These are phyloP conservation scores for Lactarius hengduanensis DNA, from an alignment of 768 basidiomycete genomes.

Conservation along the genomic window DNA sequence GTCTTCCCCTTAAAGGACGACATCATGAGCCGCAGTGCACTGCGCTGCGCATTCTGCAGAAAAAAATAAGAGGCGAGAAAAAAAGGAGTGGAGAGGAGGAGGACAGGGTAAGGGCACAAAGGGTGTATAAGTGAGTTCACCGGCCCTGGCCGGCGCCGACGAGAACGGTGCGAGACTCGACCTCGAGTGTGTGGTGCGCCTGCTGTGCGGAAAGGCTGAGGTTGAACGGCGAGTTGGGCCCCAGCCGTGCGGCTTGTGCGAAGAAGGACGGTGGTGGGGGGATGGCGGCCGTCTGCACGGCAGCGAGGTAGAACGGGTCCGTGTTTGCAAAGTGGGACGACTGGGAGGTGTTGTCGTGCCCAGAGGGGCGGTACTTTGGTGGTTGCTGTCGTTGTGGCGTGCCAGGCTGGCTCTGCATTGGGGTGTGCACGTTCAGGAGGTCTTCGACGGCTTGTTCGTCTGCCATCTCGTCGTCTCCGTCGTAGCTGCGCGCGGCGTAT, in stretches of 20 bases:
- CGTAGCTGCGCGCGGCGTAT: constrained; percentile 25
- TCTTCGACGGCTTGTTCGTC: constrained; percentile 48
- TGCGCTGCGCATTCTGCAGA: constrained; percentile 4
- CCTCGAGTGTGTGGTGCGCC: constrained; percentile 21
- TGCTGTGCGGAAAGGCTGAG: constrained; percentile 21
- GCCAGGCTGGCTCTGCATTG: constrained; percentile 15
- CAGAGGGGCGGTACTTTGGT: constrained; percentile 22
- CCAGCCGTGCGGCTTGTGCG: constrained; percentile 22
- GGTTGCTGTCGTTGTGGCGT: constrained; percentile 15
- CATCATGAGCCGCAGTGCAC: constrained; percentile 5
- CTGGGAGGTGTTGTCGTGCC: constrained; percentile 17
- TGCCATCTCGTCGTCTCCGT: constrained; percentile 41
- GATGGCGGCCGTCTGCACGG: constrained; percentile 35
- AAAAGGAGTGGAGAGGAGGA: neutral
- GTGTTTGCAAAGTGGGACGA: constrained; percentile 43
- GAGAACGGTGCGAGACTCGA: constrained; percentile 26
- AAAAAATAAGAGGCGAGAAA: neutral
- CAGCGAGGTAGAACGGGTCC: constrained; percentile 51
- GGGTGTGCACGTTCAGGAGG: constrained; percentile 40
- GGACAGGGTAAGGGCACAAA: neutral
- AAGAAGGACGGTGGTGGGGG: constrained; percentile 24
- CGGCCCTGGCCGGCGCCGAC: constrained; percentile 27
- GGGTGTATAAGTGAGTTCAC: constrained; percentile 1
- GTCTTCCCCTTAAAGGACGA: neutral
- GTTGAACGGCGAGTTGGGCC: constrained; percentile 26